Conservation (phyloP, 352 stramenopile species). For the Pythium aquatile region DNA sequence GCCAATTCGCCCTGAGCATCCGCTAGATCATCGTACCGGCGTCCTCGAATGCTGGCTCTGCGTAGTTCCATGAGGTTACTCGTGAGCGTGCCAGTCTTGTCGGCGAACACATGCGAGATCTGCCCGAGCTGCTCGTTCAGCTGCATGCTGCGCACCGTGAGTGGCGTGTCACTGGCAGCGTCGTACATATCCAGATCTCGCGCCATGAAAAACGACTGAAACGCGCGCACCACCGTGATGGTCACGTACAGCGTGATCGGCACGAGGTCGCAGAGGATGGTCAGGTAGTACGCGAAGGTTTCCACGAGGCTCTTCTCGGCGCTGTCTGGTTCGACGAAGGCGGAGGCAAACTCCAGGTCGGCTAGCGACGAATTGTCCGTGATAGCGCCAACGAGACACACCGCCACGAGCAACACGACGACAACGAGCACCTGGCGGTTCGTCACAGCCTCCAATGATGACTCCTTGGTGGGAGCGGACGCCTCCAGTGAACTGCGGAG, state of each 20-base stretch:
- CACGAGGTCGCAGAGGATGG: conserved; percentile 73
- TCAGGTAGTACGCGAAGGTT: conserved; percentile 82
- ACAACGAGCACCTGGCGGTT: conserved; percentile 77
- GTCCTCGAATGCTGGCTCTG: conserved; percentile 73
- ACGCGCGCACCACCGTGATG: conserved; percentile 79
- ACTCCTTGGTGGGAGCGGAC: conserved; percentile 50
- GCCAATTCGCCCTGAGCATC: conserved; percentile 50
- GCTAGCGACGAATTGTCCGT: conserved; percentile 55
- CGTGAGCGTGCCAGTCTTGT: conserved; percentile 82
- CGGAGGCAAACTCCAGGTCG: conserved; percentile 29
- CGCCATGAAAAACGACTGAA: conserved; percentile 87
- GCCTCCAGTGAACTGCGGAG: conserved; percentile 74
- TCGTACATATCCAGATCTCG: conserved; percentile 83
- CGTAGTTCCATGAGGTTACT: conserved; percentile 89
- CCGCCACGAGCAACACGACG: conserved; percentile 56
- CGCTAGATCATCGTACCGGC: conserved; percentile 62
- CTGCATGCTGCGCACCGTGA: conserved; percentile 81
- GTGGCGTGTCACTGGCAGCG: conserved; percentile 48
- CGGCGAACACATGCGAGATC: conserved; percentile 97
- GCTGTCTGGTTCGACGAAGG: conserved; percentile 30
- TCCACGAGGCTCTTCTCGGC: conserved; percentile 45
- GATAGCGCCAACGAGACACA: conserved; percentile 66
- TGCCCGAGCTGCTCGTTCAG: conserved; percentile 81
- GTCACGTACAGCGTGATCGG: conserved; percentile 86
- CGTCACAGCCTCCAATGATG: conserved; percentile 74